These are phyloP conservation scores for Hymenoscyphus fructigenus DNA, from an alignment of 2,329 filamentous ascomycete genomes.

Conservation along the genomic window DNA sequence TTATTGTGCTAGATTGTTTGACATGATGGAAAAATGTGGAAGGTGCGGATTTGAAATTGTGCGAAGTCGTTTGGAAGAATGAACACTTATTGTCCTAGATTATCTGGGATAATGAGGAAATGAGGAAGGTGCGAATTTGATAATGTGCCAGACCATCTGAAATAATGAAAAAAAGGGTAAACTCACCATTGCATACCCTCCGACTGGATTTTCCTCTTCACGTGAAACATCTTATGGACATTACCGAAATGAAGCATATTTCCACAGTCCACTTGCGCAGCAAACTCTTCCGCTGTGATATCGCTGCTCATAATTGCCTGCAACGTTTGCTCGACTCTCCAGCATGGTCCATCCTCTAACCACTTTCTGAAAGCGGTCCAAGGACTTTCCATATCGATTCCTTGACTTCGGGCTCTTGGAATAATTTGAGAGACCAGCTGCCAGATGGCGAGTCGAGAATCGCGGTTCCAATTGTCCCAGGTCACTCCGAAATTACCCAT, in stretches of 20 bases:
- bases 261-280: constrained; percentile 22
- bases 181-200: not conserved
- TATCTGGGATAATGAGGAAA: not conserved
- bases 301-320: constrained; percentile 14
- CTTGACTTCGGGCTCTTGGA: constrained; percentile 20
- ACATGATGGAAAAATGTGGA: too few species aligned
- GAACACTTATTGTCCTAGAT: not conserved
- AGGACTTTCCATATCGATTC: constrained; percentile 22
- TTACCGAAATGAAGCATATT: constrained; percentile 14
- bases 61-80: not conserved
- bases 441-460: constrained; percentile 29
- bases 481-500: constrained; percentile 28
- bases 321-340: constrained; percentile 25
- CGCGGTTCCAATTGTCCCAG: constrained; percentile 31
- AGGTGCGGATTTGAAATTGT: too few species aligned
- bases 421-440: constrained; percentile 21
- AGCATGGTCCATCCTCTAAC: constrained; percentile 30
- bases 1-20: too few species aligned
- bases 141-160: not conserved
- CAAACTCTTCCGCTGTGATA: constrained; percentile 6
- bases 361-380: constrained; percentile 29
- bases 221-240: not conserved
- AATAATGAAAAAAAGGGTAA: not conserved
- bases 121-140: not conserved
- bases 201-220: not conserved